Evolutionary conservation across 495 filamentous ascomycete species (phyloP), one percentile per base, ranked within the genome.

Genomic region (Hyphodiscus hymeniophilus): DNA sequence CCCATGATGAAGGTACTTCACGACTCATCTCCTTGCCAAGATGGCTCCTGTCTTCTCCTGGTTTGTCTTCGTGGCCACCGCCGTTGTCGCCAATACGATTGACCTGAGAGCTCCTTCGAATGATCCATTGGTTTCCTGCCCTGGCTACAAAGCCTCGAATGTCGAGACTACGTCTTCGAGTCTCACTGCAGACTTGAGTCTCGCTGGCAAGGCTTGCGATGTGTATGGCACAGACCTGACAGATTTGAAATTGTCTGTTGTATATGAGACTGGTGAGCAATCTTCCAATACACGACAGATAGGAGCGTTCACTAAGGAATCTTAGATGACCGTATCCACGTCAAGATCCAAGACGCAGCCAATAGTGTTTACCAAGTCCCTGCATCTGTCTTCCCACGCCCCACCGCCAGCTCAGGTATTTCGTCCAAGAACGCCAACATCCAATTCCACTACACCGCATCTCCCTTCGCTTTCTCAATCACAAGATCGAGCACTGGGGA

Each of bases 281-380:
- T 22, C 35, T 16, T 28, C 30, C 31, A 30, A 26, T 48, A 55
- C 44, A 41, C n/a, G n/a, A n/a, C n/a, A n/a, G n/a, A n/a, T n/a
- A n/a, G n/a, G n/a, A n/a, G n/a, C 16, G 40, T 11, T n/a, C 1
- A 17, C 24, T 23, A 22, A 34, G 13, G 50, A 32, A 47, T 40
- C 11, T 30, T 12, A 89, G 85, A 84, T 32, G 71, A 74, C 21
- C 82, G 88, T 15, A 77, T 94, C 8, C 88, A 92, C 63, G 82
- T 94, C 53, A 80, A 85, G 59, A 90, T 95, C 47, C 77, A 84
- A 48, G 88, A 94, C 63, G 67, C 76, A 20, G 77, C 72, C n/a
- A 77, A 87, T 44, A 69, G 77, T 42, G 77, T 85, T 17, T 95
- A 90, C 56, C 84, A 92, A 61, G 78, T 95, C 16, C 87, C 88